phyloP scores from a whole-genome alignment of 176 grass and related monocot species.

The Tillandsia fasciculata region DNA sequence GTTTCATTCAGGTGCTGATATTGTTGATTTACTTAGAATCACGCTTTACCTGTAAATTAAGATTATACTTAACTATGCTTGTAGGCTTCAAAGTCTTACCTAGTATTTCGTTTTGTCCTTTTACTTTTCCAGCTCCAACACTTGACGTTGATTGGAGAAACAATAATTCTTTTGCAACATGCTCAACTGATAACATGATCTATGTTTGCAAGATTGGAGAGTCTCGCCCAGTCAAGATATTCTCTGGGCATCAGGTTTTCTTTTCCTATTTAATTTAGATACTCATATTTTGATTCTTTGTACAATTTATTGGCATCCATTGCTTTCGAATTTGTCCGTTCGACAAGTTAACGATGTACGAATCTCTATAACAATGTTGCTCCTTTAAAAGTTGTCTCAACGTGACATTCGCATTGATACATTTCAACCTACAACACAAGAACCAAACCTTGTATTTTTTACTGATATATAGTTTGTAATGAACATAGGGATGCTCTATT shows the following conservation, averaged over 20 bases:
- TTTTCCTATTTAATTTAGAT: not conserved
- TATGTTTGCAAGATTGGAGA: constrained; percentile 97
- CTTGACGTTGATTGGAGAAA: constrained; percentile 99
- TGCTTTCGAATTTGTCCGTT: too few relatives aligned
- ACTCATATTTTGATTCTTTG: too few relatives aligned
- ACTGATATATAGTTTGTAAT: too few relatives aligned
- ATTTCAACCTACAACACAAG: too few relatives aligned
- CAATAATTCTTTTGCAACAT: constrained; percentile 93
- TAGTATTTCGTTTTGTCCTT: not conserved
- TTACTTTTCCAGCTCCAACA: constrained; percentile 66
- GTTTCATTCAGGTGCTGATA: constrained; percentile 77
- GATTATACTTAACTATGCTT: not conserved
- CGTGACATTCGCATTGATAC: too few relatives aligned
- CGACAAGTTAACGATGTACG: too few relatives aligned
- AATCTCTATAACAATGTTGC: too few relatives aligned
- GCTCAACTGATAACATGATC: constrained; percentile 94
- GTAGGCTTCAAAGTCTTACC: too few relatives aligned
- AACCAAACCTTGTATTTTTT: too few relatives aligned
- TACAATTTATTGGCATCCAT: too few relatives aligned
- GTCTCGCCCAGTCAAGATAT: constrained; percentile 57
- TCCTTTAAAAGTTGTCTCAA: too few relatives aligned
- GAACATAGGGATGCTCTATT: too few relatives aligned
- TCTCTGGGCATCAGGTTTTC: constrained; percentile 75
- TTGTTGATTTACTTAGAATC: constrained; percentile 1
- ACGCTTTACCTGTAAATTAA: not conserved